These are phyloP conservation scores for Suhomyces kunorum DNA, from an alignment of 1,139 yeast species.

Conservation along the genomic window DNA sequence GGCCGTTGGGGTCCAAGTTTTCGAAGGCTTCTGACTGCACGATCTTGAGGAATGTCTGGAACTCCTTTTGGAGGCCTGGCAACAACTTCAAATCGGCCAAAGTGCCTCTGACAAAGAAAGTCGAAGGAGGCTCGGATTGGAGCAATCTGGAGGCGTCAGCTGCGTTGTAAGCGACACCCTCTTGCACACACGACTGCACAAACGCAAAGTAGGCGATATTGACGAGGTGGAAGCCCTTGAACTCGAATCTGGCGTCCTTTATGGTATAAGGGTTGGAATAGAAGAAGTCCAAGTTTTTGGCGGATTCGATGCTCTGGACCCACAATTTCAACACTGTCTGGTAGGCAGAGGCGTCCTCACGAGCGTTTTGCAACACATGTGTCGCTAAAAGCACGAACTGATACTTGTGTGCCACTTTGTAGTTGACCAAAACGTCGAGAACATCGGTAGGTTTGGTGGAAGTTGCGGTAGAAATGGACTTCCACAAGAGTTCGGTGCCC, in stretches of 20 bases:
- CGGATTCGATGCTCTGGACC: slow-evolving; percentile 38
- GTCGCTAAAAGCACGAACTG: slow-evolving; percentile 34
- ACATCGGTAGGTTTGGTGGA: slow-evolving; percentile 24
- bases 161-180: slow-evolving; percentile 25
- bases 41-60: slow-evolving; percentile 16
- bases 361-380: slow-evolving; percentile 19
- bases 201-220: slow-evolving; percentile 39
- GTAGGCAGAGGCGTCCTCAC: slow-evolving; percentile 17
- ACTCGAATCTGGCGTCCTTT: slow-evolving; percentile 13
- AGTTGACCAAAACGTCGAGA: slow-evolving; percentile 29
- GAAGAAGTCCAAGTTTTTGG: slow-evolving; percentile 12
- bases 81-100: slow-evolving; percentile 18
- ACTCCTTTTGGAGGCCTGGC: slow-evolving; percentile 17
- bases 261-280: slow-evolving; percentile 16
- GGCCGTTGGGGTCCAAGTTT: slow-evolving; percentile 40
- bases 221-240: slow-evolving; percentile 20
- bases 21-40: slow-evolving; percentile 18
- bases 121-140: slow-evolving; percentile 30
- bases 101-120: slow-evolving; percentile 22
- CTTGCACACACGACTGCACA: slow-evolving; percentile 32
- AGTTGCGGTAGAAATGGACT: slow-evolving; percentile 21
- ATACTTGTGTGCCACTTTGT: slow-evolving; percentile 35
- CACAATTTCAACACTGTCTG: slow-evolving; percentile 33
- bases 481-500: slow-evolving; percentile 25
- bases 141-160: slow-evolving; percentile 33